Evolutionary conservation across 768 basidiomycete species (phyloP).

Genomic region (Rhizopogon rudus): DNA sequence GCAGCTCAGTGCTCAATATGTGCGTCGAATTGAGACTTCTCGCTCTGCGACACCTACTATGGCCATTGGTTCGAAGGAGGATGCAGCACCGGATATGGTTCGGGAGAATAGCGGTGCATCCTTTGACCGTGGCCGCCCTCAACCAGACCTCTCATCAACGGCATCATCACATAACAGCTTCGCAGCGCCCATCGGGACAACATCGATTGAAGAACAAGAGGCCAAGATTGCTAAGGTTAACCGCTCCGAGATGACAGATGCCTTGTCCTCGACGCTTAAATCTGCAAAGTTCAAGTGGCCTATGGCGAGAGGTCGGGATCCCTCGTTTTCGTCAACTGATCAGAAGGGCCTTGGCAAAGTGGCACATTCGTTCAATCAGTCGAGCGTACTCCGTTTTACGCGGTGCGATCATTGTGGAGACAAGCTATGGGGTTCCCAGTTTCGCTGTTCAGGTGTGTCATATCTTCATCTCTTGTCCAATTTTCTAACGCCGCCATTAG

Average conservation of each 20-base stretch:
- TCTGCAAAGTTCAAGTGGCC: conserved; percentile 70
- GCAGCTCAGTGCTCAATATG: conserved; percentile 79
- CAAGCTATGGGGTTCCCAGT: conserved; percentile 98
- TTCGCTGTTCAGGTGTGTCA: conserved; percentile 79
- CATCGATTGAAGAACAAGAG: conserved; percentile 24
- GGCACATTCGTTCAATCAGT: conserved; percentile 86
- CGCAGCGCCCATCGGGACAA: conserved; percentile 13
- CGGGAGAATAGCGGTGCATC: conserved; percentile 24
- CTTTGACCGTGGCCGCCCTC: conserved; percentile 19
- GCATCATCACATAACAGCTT: conserved; percentile 14
- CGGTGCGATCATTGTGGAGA: conserved; percentile 95
- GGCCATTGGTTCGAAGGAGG: conserved; percentile 2
- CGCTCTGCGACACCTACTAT: conserved; percentile 11
- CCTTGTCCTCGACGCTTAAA: conserved; percentile 43
- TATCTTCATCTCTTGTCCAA: conserved; percentile 4
- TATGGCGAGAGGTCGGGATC: conserved; percentile 50
- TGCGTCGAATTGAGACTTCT: conserved; percentile 63
- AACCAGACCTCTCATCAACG: conserved; percentile 6
- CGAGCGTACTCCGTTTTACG: conserved; percentile 83
- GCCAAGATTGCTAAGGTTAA: conserved; percentile 22
- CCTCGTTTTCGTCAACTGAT: conserved; percentile 26
- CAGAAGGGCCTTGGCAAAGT: conserved; percentile 36
- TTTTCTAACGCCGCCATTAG: conserved; percentile 32
- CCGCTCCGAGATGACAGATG: conserved; percentile 32
- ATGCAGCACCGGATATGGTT: conserved; percentile 2